Conservation (phyloP, 345 rosid genomes). For the Dipteronia dyeriana region DNA sequence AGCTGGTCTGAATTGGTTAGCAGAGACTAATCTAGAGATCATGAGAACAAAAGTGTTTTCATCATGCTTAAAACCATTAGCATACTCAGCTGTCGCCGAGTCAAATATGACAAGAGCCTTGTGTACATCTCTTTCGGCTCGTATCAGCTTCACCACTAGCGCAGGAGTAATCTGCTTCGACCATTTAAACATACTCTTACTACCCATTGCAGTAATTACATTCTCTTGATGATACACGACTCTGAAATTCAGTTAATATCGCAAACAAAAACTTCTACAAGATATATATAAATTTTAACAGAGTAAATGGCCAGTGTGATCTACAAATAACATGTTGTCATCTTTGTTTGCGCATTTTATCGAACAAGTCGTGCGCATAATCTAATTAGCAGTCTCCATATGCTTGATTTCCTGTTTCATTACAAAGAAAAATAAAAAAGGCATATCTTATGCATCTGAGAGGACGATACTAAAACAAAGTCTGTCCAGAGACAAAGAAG, state of each 20-base stretch:
- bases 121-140: conserved; percentile 58
- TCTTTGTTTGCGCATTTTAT: neutral
- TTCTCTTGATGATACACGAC: conserved; percentile 16
- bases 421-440: too few species aligned
- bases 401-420: too few species aligned
- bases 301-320: too few species aligned
- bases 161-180: conserved; percentile 55
- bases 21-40: conserved; percentile 67
- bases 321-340: neutral
- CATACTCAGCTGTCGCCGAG: conserved; percentile 72
- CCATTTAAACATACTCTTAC: conserved; percentile 55
- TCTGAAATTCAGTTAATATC: neutral
- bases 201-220: conserved; percentile 31
- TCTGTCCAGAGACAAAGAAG: too few species aligned
- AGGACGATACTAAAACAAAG: too few species aligned
- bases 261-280: neutral
- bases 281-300: neutral
- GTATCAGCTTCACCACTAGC: conserved; percentile 61
- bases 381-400: too few species aligned
- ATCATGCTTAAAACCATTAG: conserved; percentile 67
- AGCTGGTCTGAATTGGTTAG: conserved; percentile 63
- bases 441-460: too few species aligned
- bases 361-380: conserved; percentile 7
- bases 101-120: conserved; percentile 65
- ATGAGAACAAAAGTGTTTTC: conserved; percentile 52